Evolutionary conservation across 192 early-diverging fungal species (phyloP).

Genomic region (Backusella mclennaniae): DNA sequence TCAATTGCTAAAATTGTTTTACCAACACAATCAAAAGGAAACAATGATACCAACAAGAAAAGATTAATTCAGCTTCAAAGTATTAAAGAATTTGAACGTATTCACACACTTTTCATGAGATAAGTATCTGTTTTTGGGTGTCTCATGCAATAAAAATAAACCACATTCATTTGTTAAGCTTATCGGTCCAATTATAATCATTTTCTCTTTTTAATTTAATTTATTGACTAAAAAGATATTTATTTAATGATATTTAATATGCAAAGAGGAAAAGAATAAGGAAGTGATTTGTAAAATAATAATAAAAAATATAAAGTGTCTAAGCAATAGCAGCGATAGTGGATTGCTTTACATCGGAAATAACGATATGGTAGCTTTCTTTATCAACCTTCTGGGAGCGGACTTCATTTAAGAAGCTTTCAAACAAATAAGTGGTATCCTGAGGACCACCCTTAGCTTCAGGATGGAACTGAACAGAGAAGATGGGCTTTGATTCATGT

Average conservation of each 20-base stretch:
- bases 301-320: not conserved
- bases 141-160: conserved; percentile 11
- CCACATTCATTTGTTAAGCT: not conserved
- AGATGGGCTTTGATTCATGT: conserved; percentile 68
- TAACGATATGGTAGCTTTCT: not conserved
- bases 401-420: conserved; percentile 72
- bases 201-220: not conserved
- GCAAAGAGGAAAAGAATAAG: not conserved
- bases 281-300: not conserved
- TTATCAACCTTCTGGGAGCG: conserved; percentile 50
- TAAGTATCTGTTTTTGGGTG: conserved; percentile 5
- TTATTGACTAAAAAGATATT: not conserved
- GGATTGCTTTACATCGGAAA: conserved; percentile 10
- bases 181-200: conserved; percentile 2
- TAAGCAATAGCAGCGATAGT: conserved; percentile 16
- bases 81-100: conserved; percentile 27
- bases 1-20: conserved; percentile 25
- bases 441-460: conserved; percentile 92
- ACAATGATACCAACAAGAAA: not conserved
- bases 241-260: conserved; percentile 1
- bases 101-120: conserved; percentile 28
- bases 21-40: conserved; percentile 1
- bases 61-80: conserved; percentile 20
- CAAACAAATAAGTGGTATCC: conserved; percentile 89
- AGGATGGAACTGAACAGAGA: conserved; percentile 94